Base-by-base conservation (phyloP, 2,329 filamentous ascomycete species). In the Pyrenophora teres region DNA sequence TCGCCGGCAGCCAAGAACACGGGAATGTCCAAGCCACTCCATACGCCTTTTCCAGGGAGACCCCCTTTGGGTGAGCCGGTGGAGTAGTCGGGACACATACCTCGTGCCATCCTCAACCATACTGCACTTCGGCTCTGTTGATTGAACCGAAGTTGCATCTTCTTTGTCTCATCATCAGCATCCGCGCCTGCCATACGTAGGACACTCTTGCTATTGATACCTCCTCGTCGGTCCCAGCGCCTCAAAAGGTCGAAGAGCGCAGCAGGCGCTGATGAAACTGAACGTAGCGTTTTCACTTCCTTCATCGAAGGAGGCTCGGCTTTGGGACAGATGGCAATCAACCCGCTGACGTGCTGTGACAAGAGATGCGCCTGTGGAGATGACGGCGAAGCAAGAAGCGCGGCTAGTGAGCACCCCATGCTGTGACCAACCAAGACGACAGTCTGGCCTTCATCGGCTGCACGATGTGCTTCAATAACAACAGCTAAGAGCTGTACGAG, bases 361-460 rank as follows among this genome's bases (percentile, higher is more conserved):
- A 90, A 64, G 1, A 77, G 70, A 21, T 78, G 77, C 18, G 73
- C 77, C 52, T 85, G 76, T 1, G 80, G 74, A 2, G 81, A 84
- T 57, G 80, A 74, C 2, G 79, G 77, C 0, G 84, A 86, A 8
- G 90, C 87, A 44, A 97, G 77, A 13, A 87, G 77, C 21, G 89
- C 87, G 5, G 87, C 85, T 16, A 97, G 77, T 3, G 89, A 89
- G 52, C 89, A 92, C 6, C 94, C 94, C 84, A 97, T 88, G 70
- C 91, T 96, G 68, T 99, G 94, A 1, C 87, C 91, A 52, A 97
- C 84, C 25, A 97, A 73, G 16, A 97, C 82, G 12, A 96, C 82
- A 3, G 85, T 83, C 71, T 96, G 92, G 1, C 78, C 79, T 15
- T 80, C 76, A 31, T 83, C 79, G 37, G 81, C 81, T 59, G 89